A percentile compares a stretch with the other conserved stretches of the same genome.
Conservation (phyloP, 176 grass and related monocot species). For the Carex scoparia region DNA sequence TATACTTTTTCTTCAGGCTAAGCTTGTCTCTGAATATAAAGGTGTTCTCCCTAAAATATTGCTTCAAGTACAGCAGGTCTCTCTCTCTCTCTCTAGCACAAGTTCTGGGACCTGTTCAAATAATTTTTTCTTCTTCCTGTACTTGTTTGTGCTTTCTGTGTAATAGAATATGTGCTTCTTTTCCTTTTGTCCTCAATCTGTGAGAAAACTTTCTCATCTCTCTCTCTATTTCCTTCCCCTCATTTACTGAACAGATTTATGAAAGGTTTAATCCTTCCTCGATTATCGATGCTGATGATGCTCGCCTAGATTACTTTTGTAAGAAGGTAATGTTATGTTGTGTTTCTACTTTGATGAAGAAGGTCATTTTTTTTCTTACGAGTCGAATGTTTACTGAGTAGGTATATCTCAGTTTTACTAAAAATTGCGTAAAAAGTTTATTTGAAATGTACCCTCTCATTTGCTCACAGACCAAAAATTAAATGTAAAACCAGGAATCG, state of each 20-base stretch:
- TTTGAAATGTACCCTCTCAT: neutral
- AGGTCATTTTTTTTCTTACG: neutral
- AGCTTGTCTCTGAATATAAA: conserved; percentile 48
- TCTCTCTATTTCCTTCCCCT: neutral
- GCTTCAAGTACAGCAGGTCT: conserved; percentile 58
- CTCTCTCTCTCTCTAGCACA: conserved; percentile 13
- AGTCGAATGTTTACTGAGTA: neutral
- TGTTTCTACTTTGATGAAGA: conserved; percentile 15
- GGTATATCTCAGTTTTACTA: neutral
- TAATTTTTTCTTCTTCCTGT: neutral
- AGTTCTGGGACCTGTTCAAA: neutral
- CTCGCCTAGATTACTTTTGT: conserved; percentile 79
- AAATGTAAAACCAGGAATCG: neutral
- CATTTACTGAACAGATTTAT: conserved; percentile 63
- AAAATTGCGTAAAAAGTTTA: neutral
- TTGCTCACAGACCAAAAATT: neutral
- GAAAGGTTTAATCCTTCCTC: conserved; percentile 67
- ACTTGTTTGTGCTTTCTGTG: neutral
- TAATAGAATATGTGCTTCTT: neutral
- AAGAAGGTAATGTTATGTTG: conserved; percentile 50
- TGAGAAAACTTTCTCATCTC: neutral
- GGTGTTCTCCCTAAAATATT: conserved; percentile 88
- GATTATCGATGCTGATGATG: conserved; percentile 58
- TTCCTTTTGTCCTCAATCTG: conserved; percentile 2
- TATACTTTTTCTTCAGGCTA: conserved; percentile 41